These are phyloP conservation scores for Gynostemma pentaphyllum DNA, from an alignment of 306 rosid genomes.

Conservation along the genomic window DNA sequence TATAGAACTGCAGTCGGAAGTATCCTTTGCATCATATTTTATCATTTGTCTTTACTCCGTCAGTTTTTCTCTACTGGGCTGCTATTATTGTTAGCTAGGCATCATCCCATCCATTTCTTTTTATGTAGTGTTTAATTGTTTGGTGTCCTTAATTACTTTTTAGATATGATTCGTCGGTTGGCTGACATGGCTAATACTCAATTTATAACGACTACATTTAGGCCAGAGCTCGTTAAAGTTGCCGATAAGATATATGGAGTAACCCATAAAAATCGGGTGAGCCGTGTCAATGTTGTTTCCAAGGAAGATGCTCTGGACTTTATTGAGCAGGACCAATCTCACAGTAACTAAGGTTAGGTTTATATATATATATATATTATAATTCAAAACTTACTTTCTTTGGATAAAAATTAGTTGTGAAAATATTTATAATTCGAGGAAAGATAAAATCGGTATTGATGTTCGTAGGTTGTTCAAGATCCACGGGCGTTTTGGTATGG, in stretches of 20 bases:
- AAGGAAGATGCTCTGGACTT: slow-evolving; percentile 71
- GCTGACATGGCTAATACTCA: slow-evolving; percentile 81
- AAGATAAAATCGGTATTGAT: background rate
- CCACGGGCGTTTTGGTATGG: background rate
- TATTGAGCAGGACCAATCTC: slow-evolving; percentile 82
- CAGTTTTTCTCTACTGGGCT: slow-evolving; percentile 2
- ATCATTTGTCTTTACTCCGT: background rate
- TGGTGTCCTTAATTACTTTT: slow-evolving; percentile 33
- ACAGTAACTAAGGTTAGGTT: slow-evolving; percentile 55
- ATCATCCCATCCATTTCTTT: background rate
- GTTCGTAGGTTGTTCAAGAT: slow-evolving; percentile 6
- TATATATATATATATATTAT: too few species aligned
- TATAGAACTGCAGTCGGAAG: slow-evolving; percentile 98
- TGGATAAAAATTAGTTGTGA: background rate
- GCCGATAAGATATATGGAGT: slow-evolving; percentile 89
- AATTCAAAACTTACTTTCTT: background rate
- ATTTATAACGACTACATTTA: slow-evolving; percentile 87
- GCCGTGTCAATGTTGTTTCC: slow-evolving; percentile 63
- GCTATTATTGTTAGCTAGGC: background rate
- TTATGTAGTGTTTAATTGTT: slow-evolving; percentile 6
- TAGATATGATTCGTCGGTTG: slow-evolving; percentile 91
- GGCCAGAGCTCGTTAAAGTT: slow-evolving; percentile 91
- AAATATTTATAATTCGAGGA: background rate
- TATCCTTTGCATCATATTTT: slow-evolving; percentile 44
- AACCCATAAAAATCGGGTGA: slow-evolving; percentile 86